Base-by-base conservation (phyloP, 495 filamentous ascomycete species). In the Neurospora sp. region DNA sequence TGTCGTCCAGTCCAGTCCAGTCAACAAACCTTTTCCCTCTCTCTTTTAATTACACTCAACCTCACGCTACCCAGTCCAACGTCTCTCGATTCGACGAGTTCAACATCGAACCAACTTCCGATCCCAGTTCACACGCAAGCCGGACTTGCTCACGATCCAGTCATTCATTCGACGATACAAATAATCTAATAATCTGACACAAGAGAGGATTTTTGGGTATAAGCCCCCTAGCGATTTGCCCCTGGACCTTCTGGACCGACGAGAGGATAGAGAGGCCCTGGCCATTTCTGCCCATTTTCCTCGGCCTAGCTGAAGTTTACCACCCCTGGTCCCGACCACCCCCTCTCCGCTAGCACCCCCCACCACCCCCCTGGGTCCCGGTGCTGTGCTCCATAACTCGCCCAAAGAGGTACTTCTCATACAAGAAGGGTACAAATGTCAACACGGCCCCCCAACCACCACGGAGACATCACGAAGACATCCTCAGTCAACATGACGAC, bases 341-440 rank as follows among this genome's bases (percentile, higher is more conserved):
- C 75, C 69, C 75, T 73, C 74, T 40, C 22, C 77, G 79, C 76
- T 79, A 73, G 70, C 75, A 73, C 80, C 79, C 83, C 83, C 82
- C 80, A 77, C 74, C 76, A 66, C 53, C 53, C 53, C 48, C 53
- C 48, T 31, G 53, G 27, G 27, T 27, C 76, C 74, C 68, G 73
- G 70, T 73, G 72, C 77, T 66, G 53, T 66, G 53, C 53, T 61
- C 53, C 53, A 61, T 61, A 61, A 61, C 53, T 80, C 82, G 75
- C 73, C 73, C 79, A 80, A 81, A 78, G 81, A 82, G 80, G 81
- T 84, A 81, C 83, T 78, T 82, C 68, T 72, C 71, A 71, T 76
- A 75, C 72, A 76, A 78, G 74, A 81, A 80, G 72, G 78, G 81
- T 89, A 89, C 87, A 89, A 88, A 89, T 89, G 86, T 85, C 87